phyloP scores from a whole-genome alignment of 2,329 filamentous ascomycete genomes.

The Talaromyces pinophilus region DNA sequence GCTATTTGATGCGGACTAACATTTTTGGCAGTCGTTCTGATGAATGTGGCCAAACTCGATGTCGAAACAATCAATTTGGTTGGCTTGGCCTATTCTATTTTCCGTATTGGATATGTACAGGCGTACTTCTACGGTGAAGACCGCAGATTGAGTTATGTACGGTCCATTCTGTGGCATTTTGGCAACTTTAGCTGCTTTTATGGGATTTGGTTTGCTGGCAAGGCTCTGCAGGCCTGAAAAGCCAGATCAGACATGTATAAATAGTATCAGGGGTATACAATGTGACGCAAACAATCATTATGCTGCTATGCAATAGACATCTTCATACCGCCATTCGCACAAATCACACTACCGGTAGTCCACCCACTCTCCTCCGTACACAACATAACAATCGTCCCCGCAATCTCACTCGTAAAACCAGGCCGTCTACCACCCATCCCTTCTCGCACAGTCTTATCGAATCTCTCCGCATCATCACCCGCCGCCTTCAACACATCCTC shows the following conservation, averaged over 20 bases:
- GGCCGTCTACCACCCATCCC: slow-evolving; percentile 60
- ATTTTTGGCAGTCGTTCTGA: slow-evolving; percentile 34
- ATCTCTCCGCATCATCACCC: slow-evolving; percentile 50
- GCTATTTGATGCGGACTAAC: not conserved
- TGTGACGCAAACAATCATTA: not conserved
- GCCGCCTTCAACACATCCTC: slow-evolving; percentile 34
- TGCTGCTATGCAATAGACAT: slow-evolving; percentile 21
- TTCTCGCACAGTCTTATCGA: slow-evolving; percentile 64
- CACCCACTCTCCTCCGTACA: slow-evolving; percentile 69
- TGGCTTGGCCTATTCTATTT: slow-evolving; percentile 40
- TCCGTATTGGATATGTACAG: slow-evolving; percentile 37
- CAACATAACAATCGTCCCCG: slow-evolving; percentile 74
- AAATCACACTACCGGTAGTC: slow-evolving; percentile 78
- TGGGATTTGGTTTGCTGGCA: slow-evolving; percentile 40
- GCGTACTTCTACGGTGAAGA: slow-evolving; percentile 40
- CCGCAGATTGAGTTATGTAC: slow-evolving; percentile 33
- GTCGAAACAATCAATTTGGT: slow-evolving; percentile 39
- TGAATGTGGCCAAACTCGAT: slow-evolving; percentile 39
- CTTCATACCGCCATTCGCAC: slow-evolving; percentile 72
- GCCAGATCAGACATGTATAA: not conserved
- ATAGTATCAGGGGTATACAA: not conserved
- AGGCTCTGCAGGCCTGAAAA: slow-evolving; percentile 23
- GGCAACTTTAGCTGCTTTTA: slow-evolving; percentile 43
- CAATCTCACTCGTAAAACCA: slow-evolving; percentile 70
- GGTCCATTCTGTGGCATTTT: slow-evolving; percentile 43